Conservation (phyloP, 1,139 yeast species). For the Saccharomyces pastorianus region DNA sequence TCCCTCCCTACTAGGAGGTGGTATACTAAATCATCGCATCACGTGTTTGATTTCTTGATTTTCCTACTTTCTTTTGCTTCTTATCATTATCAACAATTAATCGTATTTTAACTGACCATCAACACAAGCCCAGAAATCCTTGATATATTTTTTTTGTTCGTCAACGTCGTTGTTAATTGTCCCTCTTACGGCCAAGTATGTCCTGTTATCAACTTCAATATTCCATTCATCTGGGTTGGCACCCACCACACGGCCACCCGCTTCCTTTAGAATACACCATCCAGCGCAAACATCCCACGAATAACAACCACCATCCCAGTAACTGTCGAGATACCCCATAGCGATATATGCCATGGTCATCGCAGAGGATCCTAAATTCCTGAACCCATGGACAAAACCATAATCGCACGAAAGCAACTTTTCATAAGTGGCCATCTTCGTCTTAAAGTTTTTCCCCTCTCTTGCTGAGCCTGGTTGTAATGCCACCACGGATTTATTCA, state of each 20-base stretch:
- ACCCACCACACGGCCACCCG: slow-evolving; percentile 50
- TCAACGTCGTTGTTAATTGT: slow-evolving; percentile 23
- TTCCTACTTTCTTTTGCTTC: background rate
- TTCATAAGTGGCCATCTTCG: slow-evolving; percentile 42
- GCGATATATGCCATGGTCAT: slow-evolving; percentile 50
- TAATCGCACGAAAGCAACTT: slow-evolving; percentile 39
- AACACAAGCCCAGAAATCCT: slow-evolving; percentile 43
- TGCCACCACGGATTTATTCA: slow-evolving; percentile 48
- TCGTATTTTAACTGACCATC: slow-evolving; percentile 39
- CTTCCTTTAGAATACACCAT: slow-evolving; percentile 50
- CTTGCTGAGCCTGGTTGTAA: slow-evolving; percentile 55
- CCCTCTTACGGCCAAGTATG: slow-evolving; percentile 49
- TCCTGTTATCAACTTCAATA: slow-evolving; percentile 41
- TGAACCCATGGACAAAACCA: slow-evolving; percentile 51
- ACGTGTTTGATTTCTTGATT: background rate
- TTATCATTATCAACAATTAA: slow-evolving; percentile 2
- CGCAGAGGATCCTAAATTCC: slow-evolving; percentile 55
- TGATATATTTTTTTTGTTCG: slow-evolving; percentile 38
- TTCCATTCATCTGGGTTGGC: slow-evolving; percentile 45
- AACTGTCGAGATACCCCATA: slow-evolving; percentile 47
- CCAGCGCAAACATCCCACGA: slow-evolving; percentile 64
- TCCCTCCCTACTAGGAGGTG: background rate
- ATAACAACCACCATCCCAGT: slow-evolving; percentile 60
- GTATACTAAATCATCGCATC: background rate
- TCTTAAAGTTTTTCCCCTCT: slow-evolving; percentile 40